Percentiles rank a stretch among this genome's conserved stretches.
Conservation (phyloP, 495 filamentous ascomycete species). For the Beverwykella pulmonaria region DNA sequence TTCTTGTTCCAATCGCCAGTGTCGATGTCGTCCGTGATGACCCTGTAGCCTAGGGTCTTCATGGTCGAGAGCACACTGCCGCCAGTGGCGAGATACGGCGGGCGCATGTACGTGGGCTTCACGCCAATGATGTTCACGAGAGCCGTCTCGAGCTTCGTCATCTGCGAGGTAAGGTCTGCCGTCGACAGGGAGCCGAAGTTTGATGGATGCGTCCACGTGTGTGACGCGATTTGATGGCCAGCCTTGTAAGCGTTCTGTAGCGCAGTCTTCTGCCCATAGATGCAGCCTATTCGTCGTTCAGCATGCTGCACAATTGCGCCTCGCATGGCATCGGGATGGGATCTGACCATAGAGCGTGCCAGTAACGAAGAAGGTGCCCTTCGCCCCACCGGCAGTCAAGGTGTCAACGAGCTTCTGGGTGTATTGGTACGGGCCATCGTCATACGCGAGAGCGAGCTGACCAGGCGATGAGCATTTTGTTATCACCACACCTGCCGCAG, state of each 20-base stretch:
- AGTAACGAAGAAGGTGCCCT: constrained; percentile 59
- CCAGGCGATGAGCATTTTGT: constrained; percentile 25
- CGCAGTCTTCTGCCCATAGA: constrained; percentile 53
- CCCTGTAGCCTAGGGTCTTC: constrained; percentile 54
- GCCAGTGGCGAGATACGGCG: constrained; percentile 56
- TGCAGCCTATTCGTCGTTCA: constrained; percentile 46
- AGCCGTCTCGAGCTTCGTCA: constrained; percentile 55
- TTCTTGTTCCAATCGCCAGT: constrained; percentile 58
- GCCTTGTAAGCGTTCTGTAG: constrained; percentile 54
- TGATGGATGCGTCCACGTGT: constrained; percentile 54
- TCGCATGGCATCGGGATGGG: not conserved
- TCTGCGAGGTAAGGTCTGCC: constrained; percentile 50
- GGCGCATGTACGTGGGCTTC: constrained; percentile 59
- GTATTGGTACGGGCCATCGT: constrained; percentile 38
- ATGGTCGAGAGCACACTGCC: constrained; percentile 50
- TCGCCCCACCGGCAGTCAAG: constrained; percentile 43
- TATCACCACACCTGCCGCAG: constrained; percentile 30
- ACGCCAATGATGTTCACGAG: constrained; percentile 57
- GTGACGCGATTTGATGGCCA: constrained; percentile 57
- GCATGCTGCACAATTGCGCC: not conserved
- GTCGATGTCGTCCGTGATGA: constrained; percentile 60
- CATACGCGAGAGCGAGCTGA: constrained; percentile 33
- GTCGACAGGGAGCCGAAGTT: constrained; percentile 51
- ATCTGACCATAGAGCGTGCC: constrained; percentile 55
- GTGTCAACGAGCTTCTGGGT: constrained; percentile 36